These are phyloP conservation scores for Pleoardoris graminearum DNA, from an alignment of 2,329 filamentous ascomycete species.

Conservation along the genomic window DNA sequence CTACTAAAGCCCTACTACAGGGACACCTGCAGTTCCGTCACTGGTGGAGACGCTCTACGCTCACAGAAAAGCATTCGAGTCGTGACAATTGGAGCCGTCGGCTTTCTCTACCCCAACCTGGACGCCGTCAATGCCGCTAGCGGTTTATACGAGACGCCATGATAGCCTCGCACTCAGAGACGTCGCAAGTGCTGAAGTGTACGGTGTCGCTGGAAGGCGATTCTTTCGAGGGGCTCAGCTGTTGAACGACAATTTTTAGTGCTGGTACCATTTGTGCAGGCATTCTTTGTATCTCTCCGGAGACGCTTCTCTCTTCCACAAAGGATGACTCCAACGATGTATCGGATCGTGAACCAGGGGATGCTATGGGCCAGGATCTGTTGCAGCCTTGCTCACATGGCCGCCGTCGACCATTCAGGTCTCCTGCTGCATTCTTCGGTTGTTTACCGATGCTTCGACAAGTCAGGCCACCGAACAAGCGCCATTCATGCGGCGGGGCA, in stretches of 20 bases:
- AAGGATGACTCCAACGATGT: too few relatives aligned
- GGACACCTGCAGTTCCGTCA: neutral
- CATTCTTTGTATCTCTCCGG: too few relatives aligned
- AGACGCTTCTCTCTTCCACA: too few relatives aligned
- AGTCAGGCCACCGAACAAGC: neutral
- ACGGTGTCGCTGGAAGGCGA: too few relatives aligned
- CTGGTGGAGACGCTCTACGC: neutral
- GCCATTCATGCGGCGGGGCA: conserved; percentile 2
- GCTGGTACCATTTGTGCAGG: too few relatives aligned
- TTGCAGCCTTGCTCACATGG: too few relatives aligned
- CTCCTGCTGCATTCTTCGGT: neutral
- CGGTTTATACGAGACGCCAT: neutral
- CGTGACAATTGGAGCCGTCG: neutral
- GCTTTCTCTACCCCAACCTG: neutral
- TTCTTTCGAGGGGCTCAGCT: too few relatives aligned
- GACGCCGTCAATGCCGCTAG: conserved; percentile 1
- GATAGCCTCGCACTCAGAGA: neutral
- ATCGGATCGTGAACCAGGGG: too few relatives aligned
- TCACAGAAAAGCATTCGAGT: neutral
- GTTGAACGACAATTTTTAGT: too few relatives aligned
- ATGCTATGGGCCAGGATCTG: too few relatives aligned
- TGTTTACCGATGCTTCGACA: neutral
- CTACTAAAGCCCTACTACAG: neutral
- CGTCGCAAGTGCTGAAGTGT: too few relatives aligned
- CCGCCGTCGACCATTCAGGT: too few relatives aligned